Base-by-base conservation (phyloP, 1,139 yeast species). In the Taphrina communis region DNA sequence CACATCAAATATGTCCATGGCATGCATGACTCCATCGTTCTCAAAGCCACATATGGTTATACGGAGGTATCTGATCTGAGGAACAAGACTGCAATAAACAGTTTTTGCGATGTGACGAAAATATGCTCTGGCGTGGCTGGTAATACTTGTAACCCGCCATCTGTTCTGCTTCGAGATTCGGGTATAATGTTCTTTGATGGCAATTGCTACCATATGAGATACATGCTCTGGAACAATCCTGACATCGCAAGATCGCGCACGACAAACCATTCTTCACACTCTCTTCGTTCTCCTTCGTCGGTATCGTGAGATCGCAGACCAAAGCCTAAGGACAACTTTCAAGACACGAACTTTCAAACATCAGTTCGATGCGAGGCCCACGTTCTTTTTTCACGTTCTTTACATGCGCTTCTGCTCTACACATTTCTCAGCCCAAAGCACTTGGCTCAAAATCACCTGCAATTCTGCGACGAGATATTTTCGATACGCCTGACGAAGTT, bases 401-500 rank as follows among this genome's bases (percentile, higher is more conserved):
- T 50, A 21, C 53, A 50, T 19, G 14, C 21, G 36, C 21, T 21
- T 25, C 31, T 2, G 53, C 53, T 21, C 9, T 21, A 50, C 53
- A 50, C 6, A 6, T 44, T 17, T 1, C 8, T 8, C 48, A 44
- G 8, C 19, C 48, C 2, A n/a, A n/a, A n/a, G 48, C 8, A 12
- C n/a, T 11, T 8, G 19, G 19, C 12, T 8, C 48, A 44, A 19
- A 9, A 42, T 9, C 48, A 1, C 31, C 9, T 25, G 53, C 12
- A 11, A 50, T 50, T 35, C 11, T n/a, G 11, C 53, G 53, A 11
- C 48, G 60, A 19, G 60, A 56, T 39, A 36, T 44, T 19, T 58
- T 58, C 53, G 62, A 46, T 17, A n/a, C 48, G 25, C 53, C 62
- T 9, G 62, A 58, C 14, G 62, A 44, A 14, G 53, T 42, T 6